Base-by-base conservation (phyloP, 2,329 filamentous ascomycete genomes). In the Ascocoryne sarcoides region DNA sequence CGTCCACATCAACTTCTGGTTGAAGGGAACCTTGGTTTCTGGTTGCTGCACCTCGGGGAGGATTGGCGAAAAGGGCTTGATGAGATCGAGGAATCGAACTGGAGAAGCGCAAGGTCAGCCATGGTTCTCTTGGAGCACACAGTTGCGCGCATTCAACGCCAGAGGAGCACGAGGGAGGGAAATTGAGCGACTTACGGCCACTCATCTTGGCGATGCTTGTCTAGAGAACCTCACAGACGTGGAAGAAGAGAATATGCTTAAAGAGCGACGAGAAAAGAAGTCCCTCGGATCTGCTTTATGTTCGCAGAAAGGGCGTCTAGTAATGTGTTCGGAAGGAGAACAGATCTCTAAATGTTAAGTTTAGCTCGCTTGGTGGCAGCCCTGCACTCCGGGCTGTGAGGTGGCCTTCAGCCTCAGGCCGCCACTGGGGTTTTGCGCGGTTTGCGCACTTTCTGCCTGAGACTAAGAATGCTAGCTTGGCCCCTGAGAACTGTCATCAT, bases 81-180 rank as follows among this genome's bases (percentile, higher is more conserved):
- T 92, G 66, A 96, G 79, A 71, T 98, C 92, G 73, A 98, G 90
- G 66, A 98, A 98, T 67, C 92, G 89, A 70, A 98, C 90, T 96
- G 45, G 18, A 42, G 33, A 33, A 28, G 43, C 46, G 43, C 44
- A 47, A 38, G 20, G 49, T 59, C 46, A 59, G 55, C 44, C 39
- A 51, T 47, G 15, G 8, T 43, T 32, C 40, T 42, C 29, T 38
- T 30, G 18, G 28, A 20, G 38, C 19, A 21, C 10, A 39, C 40
- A 50, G 49, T 47, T 45, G 48, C 39, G n/a, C n/a, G 37, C 26
- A 31, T 32, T 41, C 37, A 42, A 44, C 44, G 46, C 32, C 43
- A 14, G 38, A 35, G 31, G 42, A 17, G 31, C 32, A 18, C 31
- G 37, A 44, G n/a, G 32, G 28, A 36, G 43, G 42, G 42, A 44